A percentile compares a stretch with the other conserved stretches of the same genome.
These are phyloP conservation scores for Pseudocercospora pini-densiflorae DNA, from an alignment of 2,329 filamentous ascomycete genomes.

Conservation along the genomic window DNA sequence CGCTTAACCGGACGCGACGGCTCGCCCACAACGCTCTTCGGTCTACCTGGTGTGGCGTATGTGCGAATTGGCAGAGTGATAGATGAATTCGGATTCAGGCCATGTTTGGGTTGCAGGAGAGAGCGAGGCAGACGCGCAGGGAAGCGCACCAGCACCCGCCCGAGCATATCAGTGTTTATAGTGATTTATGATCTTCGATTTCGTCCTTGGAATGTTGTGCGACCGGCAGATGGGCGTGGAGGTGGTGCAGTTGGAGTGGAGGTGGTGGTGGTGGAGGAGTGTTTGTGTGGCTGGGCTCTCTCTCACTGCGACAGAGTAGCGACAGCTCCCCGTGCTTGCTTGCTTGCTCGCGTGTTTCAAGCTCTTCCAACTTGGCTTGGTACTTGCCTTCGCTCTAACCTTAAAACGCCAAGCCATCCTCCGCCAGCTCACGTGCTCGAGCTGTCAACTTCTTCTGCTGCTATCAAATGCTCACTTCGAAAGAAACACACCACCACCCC, in stretches of 20 bases:
- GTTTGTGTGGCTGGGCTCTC: not conserved
- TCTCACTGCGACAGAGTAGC: not conserved
- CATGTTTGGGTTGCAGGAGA: constrained; percentile 18
- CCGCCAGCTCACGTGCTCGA: not conserved
- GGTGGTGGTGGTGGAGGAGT: not conserved
- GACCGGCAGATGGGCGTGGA: not conserved
- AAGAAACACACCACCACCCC: not conserved
- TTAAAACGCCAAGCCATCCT: not conserved
- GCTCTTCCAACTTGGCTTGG: too few relatives aligned
- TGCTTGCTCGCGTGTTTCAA: not conserved
- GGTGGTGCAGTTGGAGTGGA: not conserved
- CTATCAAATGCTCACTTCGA: not conserved
- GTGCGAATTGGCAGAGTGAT: constrained; percentile 25
- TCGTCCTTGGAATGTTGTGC: not conserved
- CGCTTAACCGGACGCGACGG: constrained; percentile 38
- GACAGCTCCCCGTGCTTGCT: not conserved
- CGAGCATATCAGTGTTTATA: constrained; percentile 25
- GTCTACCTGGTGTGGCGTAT: constrained; percentile 38
- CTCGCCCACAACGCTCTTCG: constrained; percentile 40
- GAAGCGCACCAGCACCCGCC: constrained; percentile 30
- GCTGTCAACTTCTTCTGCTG: not conserved
- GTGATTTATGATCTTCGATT: not conserved
- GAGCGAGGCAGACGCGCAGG: constrained; percentile 29
- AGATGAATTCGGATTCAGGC: constrained; percentile 16
- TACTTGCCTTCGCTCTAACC: too few relatives aligned